Evolutionary conservation across 441 rosid species (phyloP), one percentile per base, ranked within the genome.

Genomic region (Isatis lusitanica): DNA sequence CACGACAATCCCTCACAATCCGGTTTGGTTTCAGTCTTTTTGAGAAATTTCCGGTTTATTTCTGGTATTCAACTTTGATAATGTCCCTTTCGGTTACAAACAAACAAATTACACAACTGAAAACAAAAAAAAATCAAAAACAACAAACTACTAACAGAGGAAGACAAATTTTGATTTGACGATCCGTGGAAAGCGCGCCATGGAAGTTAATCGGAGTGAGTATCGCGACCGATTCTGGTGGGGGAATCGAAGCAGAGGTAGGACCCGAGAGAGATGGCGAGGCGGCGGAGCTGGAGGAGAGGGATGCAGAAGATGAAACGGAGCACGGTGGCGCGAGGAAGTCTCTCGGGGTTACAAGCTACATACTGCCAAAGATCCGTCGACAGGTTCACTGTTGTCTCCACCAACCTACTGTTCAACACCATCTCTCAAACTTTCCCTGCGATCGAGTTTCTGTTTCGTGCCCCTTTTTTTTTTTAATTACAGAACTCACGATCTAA

Each of bases 281-380:
- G 74, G 44, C 90, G 91, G 64, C 90, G 85, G 39, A 90, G 68
- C 26, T 84, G 86, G 21, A 63, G 87, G 74, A 85, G 76, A 71
- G 97, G 96, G 53, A 86, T 60, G 75, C 88, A 81, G 84, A 82
- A 87, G 80, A 90, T 75, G 64, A 88, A 85, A 52, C 68, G 67
- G 73, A 90, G 70, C 8, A 90, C 91, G 78, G 85, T 87, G 69
- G 83, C 93, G 74, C 87, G 81, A 40, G 85, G 77, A 43, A 91
- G 76, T 17, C 88, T 75, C 81, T 94, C 92, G 0, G 97, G 98
- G 35, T 94, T 94, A 81, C 97, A 90, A 8, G 97, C 92, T 66
- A 94, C 65, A 78, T 87, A 90, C 74, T 94, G 97, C 83, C 95
- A 94, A 0, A 84, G 60, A 73, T 84, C 85, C 26, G 92, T 87